Evolutionary conservation across 2,329 filamentous ascomycete species (phyloP).

Genomic region (Fusarium sp.): DNA sequence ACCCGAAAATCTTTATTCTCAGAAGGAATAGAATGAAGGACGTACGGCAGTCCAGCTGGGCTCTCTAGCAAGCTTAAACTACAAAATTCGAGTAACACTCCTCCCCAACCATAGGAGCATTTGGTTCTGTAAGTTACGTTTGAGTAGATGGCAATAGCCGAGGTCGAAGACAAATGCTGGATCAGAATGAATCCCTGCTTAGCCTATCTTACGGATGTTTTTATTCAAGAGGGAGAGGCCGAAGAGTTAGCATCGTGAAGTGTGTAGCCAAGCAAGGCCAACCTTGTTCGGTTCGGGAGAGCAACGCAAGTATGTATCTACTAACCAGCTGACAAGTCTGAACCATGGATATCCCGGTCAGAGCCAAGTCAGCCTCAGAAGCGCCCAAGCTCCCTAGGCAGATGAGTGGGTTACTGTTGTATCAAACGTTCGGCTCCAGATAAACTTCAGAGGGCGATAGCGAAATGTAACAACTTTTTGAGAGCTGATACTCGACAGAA

Average conservation of each 20-base stretch:
- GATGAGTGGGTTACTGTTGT: not conserved
- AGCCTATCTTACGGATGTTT: not conserved
- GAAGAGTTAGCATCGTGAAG: not conserved
- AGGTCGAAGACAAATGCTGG: not conserved
- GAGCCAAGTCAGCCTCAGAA: not conserved
- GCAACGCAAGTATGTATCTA: not conserved
- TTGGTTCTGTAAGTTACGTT: not conserved
- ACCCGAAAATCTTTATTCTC: too few relatives aligned
- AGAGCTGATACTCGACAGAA: not conserved
- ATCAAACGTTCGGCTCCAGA: constrained; percentile 2
- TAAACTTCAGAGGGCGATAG: not conserved
- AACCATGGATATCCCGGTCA: constrained; percentile 7
- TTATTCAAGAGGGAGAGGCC: not conserved
- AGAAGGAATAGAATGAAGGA: too few relatives aligned
- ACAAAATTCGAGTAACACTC: not conserved
- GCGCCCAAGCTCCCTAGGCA: not conserved
- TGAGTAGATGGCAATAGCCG: not conserved
- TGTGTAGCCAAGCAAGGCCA: constrained; percentile 9
- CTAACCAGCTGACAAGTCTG: not conserved
- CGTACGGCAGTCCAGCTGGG: not conserved
- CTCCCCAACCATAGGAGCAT: not conserved
- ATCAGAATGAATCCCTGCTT: not conserved
- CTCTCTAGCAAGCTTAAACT: not conserved
- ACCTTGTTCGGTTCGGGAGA: constrained; percentile 17
- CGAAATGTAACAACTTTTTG: not conserved